Base-by-base conservation (phyloP, 2,329 filamentous ascomycete species). In the Arthrobotrys entomopaga region DNA sequence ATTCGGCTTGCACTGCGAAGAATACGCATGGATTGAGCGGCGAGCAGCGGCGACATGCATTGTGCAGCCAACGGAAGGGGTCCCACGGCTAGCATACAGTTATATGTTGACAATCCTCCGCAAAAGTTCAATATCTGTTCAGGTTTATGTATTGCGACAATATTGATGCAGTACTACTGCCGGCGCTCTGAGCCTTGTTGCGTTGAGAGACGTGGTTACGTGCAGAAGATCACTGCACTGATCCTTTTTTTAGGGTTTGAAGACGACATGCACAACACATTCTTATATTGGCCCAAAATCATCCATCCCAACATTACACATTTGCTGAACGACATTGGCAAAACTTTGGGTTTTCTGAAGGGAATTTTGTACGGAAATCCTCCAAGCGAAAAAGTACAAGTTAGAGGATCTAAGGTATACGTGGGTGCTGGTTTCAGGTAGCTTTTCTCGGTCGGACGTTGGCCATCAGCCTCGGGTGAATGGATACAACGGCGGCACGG, bases 221-320 rank as follows among this genome's bases (percentile, higher is more conserved):
- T 34, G 29, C 29, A 34, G 29, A 34, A 34, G 29, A 34, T 34
- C 29, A 8, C 29, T 10, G 29, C 29, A 34, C 29, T 34, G 29
- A 34, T n/a, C 42, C 11, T 46, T 19, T 46, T 42, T 64, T 64
- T 58, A 56, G 34, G 50, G 24, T 40, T 60, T 46, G 48, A 50
- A 48, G 58, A 70, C 65, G 49, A 64, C 65, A 70, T 16, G 29
- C 42, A 13, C 65, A 70, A 70, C 65, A 70, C 65, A 64, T 70
- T 64, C 46, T 43, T 5, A 50, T 5, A 34, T 34, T 34, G 2
- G 29, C 29, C 6, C 29, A 34, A 34, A n/a, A 34, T 34, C 29
- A 34, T 34, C 29, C 29, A 34, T 34, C 29, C 6, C 29, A 10
- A 34, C 5, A 34, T 34, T 10, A 34, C 29, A 34, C 29, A 8